These are phyloP conservation scores for Hypoxylon sp. DNA, from an alignment of 2,329 filamentous ascomycete species.

Conservation along the genomic window DNA sequence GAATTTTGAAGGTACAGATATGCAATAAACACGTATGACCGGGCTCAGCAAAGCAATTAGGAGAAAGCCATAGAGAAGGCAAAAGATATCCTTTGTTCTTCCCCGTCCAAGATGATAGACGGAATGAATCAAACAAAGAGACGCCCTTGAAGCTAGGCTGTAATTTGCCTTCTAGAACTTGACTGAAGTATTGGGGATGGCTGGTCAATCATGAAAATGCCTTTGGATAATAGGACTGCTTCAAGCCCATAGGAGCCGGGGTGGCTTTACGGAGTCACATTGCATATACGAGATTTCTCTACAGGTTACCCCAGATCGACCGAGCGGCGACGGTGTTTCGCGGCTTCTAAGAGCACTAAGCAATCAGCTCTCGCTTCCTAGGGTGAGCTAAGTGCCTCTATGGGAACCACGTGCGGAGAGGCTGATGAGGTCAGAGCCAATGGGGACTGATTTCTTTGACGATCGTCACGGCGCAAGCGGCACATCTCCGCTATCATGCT, in stretches of 20 bases:
- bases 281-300: constrained; percentile 42
- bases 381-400: neutral
- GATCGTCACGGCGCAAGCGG: neutral
- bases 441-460: neutral
- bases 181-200: constrained; percentile 7
- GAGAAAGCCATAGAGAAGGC: neutral
- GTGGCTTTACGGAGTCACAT: constrained; percentile 35
- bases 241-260: constrained; percentile 11
- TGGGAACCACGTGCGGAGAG: constrained; percentile 24
- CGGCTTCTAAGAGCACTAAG: neutral
- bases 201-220: constrained; percentile 5
- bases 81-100: neutral
- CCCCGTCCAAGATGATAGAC: too few species aligned
- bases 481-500: constrained; percentile 9
- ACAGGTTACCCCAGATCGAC: constrained; percentile 25
- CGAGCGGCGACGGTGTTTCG: neutral
- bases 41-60: neutral
- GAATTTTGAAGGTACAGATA: constrained; percentile 5
- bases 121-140: too few species aligned
- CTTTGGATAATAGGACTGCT: constrained; percentile 1
- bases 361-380: neutral
- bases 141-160: too few species aligned
- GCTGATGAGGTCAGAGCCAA: constrained; percentile 29
- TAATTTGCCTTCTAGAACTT: neutral
- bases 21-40: neutral